A percentile compares a stretch with the other conserved stretches of the same genome.
phyloP scores from a whole-genome alignment of 805 yeast species.

The Tetrapisispora taiwanensis region DNA sequence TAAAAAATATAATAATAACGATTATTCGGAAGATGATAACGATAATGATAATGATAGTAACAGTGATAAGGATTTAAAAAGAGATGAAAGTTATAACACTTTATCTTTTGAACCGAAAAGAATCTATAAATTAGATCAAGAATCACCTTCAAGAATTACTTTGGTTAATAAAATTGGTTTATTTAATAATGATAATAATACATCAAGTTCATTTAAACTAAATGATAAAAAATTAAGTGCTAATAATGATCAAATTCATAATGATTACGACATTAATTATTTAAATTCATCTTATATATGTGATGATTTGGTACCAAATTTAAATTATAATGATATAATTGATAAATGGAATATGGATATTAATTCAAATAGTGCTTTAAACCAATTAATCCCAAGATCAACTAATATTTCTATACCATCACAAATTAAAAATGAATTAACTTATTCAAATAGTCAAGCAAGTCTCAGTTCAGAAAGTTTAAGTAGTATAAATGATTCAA shows the following conservation, averaged over 20 bases:
- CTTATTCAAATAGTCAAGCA: not conserved
- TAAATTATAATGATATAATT: constrained; percentile 44
- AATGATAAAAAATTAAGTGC: not conserved
- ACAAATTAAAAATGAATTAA: not conserved
- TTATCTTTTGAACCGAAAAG: constrained; percentile 17
- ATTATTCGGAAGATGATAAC: not conserved
- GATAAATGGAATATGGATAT: constrained; percentile 36
- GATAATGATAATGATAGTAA: too few relatives aligned
- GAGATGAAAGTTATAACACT: constrained; percentile 7
- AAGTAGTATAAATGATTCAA: constrained; percentile 6
- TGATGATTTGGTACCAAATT: constrained; percentile 70
- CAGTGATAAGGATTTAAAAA: not conserved
- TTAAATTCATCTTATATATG: constrained; percentile 32
- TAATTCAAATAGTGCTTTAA: constrained; percentile 5
- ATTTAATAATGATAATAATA: not conserved
- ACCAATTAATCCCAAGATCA: not conserved
- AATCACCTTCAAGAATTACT: constrained; percentile 18
- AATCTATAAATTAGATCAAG: constrained; percentile 16
- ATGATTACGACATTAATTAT: constrained; percentile 11
- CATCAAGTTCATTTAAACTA: not conserved
- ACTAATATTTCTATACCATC: not conserved
- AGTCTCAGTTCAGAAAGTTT: constrained; percentile 5
- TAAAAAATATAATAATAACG: not conserved
- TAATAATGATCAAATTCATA: constrained; percentile 14
- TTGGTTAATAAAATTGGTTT: constrained; percentile 24